Percentiles rank a stretch among this genome's conserved stretches.
These are phyloP conservation scores for Allomyces macrogynus DNA, from an alignment of 192 early-diverging fungal species.

Conservation along the genomic window DNA sequence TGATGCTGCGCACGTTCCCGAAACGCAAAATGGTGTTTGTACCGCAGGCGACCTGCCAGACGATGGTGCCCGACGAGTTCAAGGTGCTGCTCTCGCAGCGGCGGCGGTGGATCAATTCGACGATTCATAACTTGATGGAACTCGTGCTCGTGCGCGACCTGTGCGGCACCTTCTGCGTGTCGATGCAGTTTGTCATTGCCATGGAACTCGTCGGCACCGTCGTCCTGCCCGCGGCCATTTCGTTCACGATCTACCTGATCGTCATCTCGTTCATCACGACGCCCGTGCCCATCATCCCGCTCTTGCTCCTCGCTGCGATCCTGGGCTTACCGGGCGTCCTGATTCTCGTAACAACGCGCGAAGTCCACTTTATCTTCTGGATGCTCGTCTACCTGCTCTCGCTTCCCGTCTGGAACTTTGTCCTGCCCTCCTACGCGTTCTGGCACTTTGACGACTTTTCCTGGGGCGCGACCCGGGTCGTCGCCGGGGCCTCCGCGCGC, in stretches of 20 bases:
- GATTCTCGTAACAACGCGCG: conserved; percentile 69
- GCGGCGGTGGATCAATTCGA: conserved; percentile 91
- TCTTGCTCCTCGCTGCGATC: conserved; percentile 51
- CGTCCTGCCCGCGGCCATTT: conserved; percentile 48
- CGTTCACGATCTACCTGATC: conserved; percentile 42
- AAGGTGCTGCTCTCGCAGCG: conserved; percentile 64
- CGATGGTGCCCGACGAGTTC: conserved; percentile 55
- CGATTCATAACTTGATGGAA: conserved; percentile 84
- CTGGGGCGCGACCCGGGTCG: conserved; percentile 60
- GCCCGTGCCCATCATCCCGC: conserved; percentile 24
- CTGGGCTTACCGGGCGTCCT: conserved; percentile 74
- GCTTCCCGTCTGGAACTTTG: conserved; percentile 84
- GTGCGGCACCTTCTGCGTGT: conserved; percentile 93
- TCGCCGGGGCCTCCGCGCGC: conserved; percentile 32
- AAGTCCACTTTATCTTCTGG: conserved; percentile 70
- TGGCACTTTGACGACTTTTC: conserved; percentile 82
- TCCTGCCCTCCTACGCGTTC: conserved; percentile 72
- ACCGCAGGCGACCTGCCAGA: conserved; percentile 54
- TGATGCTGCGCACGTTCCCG: conserved; percentile 64
- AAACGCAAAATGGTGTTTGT: conserved; percentile 64
- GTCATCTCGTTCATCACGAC: conserved; percentile 22
- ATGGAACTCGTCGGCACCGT: conserved; percentile 53
- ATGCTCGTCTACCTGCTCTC: conserved; percentile 58
- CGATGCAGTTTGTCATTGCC: conserved; percentile 38
- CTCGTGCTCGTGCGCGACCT: conserved; percentile 78